These are phyloP conservation scores for Lanzia echinophila DNA, from an alignment of 2,329 filamentous ascomycete genomes.

Conservation along the genomic window DNA sequence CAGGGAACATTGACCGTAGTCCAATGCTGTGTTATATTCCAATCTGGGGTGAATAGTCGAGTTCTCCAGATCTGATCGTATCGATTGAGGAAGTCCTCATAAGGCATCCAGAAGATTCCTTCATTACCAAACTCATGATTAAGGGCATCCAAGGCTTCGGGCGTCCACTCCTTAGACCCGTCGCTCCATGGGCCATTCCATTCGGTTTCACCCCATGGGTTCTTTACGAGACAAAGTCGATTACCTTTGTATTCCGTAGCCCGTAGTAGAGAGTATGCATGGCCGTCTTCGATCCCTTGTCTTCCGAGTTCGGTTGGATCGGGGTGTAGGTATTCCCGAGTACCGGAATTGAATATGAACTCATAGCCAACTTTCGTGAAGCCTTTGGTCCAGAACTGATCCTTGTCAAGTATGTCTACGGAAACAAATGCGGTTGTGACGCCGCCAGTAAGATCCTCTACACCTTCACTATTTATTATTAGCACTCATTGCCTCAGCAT, in stretches of 20 bases:
- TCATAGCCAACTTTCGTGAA: constrained; percentile 73
- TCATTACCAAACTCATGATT: constrained; percentile 55
- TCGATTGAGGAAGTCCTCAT: constrained; percentile 54
- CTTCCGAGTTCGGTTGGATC: constrained; percentile 27
- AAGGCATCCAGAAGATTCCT: constrained; percentile 58
- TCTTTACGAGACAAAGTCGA: constrained; percentile 45
- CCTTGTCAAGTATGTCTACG: constrained; percentile 67
- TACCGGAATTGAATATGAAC: constrained; percentile 65
- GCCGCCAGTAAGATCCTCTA: constrained; percentile 58
- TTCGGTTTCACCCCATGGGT: constrained; percentile 54
- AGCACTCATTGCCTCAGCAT: neutral
- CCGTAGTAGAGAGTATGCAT: constrained; percentile 53
- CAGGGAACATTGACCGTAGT: neutral
- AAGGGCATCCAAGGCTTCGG: constrained; percentile 50
- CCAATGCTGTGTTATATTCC: constrained; percentile 55
- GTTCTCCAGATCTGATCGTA: constrained; percentile 55
- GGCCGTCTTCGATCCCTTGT: constrained; percentile 49
- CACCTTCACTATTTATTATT: constrained; percentile 37
- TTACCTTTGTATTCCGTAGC: constrained; percentile 46
- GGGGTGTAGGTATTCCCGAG: constrained; percentile 33
- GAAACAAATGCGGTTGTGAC: constrained; percentile 64
- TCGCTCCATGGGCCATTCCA: constrained; percentile 55
- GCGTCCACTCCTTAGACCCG: constrained; percentile 56
- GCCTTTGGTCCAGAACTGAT: constrained; percentile 78
- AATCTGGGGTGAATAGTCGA: constrained; percentile 51